Conservation (phyloP, 2,329 filamentous ascomycete genomes). For the Trichoderma sp. region DNA sequence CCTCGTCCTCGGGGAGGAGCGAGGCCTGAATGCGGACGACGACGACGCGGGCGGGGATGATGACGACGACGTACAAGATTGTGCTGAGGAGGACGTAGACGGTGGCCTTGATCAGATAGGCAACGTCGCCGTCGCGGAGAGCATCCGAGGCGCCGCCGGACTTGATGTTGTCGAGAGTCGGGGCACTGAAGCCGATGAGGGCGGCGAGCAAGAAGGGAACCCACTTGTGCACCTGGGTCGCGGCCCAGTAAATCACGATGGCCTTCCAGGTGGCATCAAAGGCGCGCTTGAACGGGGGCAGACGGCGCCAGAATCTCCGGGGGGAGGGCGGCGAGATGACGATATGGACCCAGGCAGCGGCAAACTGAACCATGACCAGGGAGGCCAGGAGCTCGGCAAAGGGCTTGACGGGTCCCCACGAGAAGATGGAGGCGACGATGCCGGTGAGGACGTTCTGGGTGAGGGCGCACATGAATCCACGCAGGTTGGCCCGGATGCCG, state of each 20-base stretch:
- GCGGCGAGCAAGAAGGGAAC: conserved; percentile 44
- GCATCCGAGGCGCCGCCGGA: conserved; percentile 33
- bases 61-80: conserved; percentile 56
- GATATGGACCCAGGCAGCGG: conserved; percentile 80
- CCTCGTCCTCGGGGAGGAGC: conserved; percentile 74
- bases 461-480: conserved; percentile 57
- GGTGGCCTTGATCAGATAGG: conserved; percentile 40
- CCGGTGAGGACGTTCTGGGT: conserved; percentile 36
- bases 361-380: conserved; percentile 63
- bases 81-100: conserved; percentile 46
- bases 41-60: conserved; percentile 73
- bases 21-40: conserved; percentile 83
- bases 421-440: conserved; percentile 44
- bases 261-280: conserved; percentile 69
- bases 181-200: conserved; percentile 44
- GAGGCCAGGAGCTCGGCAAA: conserved; percentile 43
- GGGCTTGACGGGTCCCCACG: conserved; percentile 27
- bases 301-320: conserved; percentile 64
- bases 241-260: conserved; percentile 59
- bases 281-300: conserved; percentile 61
- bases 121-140: conserved; percentile 32
- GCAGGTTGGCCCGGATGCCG: conserved; percentile 65
- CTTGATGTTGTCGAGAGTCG: conserved; percentile 34
- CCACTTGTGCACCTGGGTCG: conserved; percentile 48
- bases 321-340: conserved; percentile 69